phyloP scores from a whole-genome alignment of 2,329 filamentous ascomycete species.

The Calonectria pauciramosa region DNA sequence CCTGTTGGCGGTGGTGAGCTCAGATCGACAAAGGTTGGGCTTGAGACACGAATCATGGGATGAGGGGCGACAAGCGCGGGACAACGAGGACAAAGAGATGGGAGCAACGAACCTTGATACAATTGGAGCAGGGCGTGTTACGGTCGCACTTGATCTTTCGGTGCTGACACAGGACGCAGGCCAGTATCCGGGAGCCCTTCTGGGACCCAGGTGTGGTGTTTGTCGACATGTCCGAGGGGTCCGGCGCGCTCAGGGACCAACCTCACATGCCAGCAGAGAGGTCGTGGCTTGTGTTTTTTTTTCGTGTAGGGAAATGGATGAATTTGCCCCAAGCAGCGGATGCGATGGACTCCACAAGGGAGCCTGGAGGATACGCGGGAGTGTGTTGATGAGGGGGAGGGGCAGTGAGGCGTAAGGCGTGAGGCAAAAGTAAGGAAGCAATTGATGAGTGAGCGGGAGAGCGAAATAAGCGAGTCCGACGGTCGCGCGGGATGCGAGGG shows the following conservation, averaged over 20 bases:
- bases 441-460: slow-evolving; percentile 11
- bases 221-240: slow-evolving; percentile 50
- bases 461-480: background rate
- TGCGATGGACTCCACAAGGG: slow-evolving; percentile 23
- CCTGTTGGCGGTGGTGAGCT: slow-evolving; percentile 52
- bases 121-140: slow-evolving; percentile 71
- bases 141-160: slow-evolving; percentile 75
- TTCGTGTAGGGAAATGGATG: background rate
- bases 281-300: background rate
- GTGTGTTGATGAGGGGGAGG: slow-evolving; percentile 20
- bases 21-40: background rate
- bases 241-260: slow-evolving; percentile 27
- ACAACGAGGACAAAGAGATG: background rate
- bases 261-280: slow-evolving; percentile 48
- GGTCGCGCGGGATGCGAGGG: slow-evolving; percentile 1
- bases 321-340: slow-evolving; percentile 1
- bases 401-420: slow-evolving; percentile 18
- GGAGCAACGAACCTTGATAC: slow-evolving; percentile 64
- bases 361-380: slow-evolving; percentile 11
- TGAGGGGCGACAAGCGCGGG: slow-evolving; percentile 3
- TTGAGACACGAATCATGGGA: background rate
- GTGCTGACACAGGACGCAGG: slow-evolving; percentile 71
- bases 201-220: slow-evolving; percentile 44
- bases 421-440: slow-evolving; percentile 9
- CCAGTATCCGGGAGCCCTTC: slow-evolving; percentile 63